Evolutionary conservation across 2,329 filamentous ascomycete genomes (phyloP).

Genomic region (Hirsutella thompsonii): DNA sequence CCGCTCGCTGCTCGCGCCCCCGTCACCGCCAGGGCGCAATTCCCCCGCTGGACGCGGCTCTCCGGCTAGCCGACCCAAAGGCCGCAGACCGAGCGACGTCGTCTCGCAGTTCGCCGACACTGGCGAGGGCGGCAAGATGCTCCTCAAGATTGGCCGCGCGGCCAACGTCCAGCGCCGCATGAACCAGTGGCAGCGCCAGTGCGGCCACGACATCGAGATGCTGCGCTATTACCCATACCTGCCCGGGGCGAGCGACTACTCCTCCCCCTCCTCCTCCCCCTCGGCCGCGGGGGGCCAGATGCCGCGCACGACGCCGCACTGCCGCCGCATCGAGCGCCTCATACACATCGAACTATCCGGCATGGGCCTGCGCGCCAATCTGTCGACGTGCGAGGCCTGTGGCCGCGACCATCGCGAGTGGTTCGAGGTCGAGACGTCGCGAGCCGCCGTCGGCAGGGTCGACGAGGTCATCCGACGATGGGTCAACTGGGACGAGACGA

Average conservation of each 20-base stretch:
- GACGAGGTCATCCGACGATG: slow-evolving; percentile 65
- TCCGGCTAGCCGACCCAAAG: too few relatives aligned
- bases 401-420: slow-evolving; percentile 83
- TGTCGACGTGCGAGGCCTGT: slow-evolving; percentile 57
- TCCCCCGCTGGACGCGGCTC: too few relatives aligned
- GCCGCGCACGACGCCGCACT: slow-evolving; percentile 67
- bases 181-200: slow-evolving; percentile 89
- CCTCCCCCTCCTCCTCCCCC: too few relatives aligned
- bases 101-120: slow-evolving; percentile 34
- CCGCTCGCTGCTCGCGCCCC: slow-evolving; percentile 43
- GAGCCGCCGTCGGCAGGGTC: slow-evolving; percentile 54
- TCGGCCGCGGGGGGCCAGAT: slow-evolving; percentile 13
- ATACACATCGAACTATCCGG: slow-evolving; percentile 79
- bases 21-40: slow-evolving; percentile 23
- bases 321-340: slow-evolving; percentile 76
- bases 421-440: slow-evolving; percentile 77
- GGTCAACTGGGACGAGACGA: slow-evolving; percentile 69
- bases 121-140: slow-evolving; percentile 41
- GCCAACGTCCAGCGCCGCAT: slow-evolving; percentile 82
- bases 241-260: slow-evolving; percentile 22
- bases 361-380: slow-evolving; percentile 40
- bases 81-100: slow-evolving; percentile 40
- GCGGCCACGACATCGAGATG: slow-evolving; percentile 76
- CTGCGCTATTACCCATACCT: slow-evolving; percentile 87
- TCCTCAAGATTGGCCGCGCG: slow-evolving; percentile 54